Evolutionary conservation across 257 asterid species (phyloP).

Genomic region (Primulina tabacum): DNA sequence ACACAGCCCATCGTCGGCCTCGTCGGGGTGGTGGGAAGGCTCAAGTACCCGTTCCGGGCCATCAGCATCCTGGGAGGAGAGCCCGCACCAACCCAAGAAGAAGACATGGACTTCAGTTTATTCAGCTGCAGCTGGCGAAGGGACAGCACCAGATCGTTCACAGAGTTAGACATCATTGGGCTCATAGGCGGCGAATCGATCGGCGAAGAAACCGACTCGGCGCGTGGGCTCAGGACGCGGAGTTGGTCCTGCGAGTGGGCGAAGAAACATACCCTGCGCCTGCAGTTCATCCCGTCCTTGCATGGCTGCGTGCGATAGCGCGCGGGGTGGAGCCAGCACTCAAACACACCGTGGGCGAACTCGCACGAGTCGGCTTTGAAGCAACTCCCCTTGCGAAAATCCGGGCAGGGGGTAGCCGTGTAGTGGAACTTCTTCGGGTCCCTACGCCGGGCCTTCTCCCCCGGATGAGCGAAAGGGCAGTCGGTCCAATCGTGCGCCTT

Average conservation of each 20-base stretch:
- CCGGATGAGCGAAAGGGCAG: conserved; percentile 87
- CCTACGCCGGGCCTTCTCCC: conserved; percentile 87
- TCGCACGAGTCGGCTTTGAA: conserved; percentile 66
- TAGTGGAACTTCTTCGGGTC: conserved; percentile 79
- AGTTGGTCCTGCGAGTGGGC: conserved; percentile 83
- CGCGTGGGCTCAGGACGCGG: conserved; percentile 55
- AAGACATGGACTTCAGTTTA: conserved; percentile 39
- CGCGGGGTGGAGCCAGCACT: conserved; percentile 89
- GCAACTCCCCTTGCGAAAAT: conserved; percentile 65
- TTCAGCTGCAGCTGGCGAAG: conserved; percentile 40
- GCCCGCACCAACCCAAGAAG: conserved; percentile 32
- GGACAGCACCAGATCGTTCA: conserved; percentile 39
- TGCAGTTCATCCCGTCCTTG: conserved; percentile 68
- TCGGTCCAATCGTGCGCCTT: conserved; percentile 93
- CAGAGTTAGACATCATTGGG: conserved; percentile 22
- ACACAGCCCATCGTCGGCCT: conserved; percentile 33
- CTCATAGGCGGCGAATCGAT: conserved; percentile 42
- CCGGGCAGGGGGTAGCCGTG: conserved; percentile 78
- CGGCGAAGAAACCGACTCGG: conserved; percentile 34
- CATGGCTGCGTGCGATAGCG: conserved; percentile 90
- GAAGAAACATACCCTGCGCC: conserved; percentile 77
- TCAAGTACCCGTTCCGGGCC: conserved; percentile 37
- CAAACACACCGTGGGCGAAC: conserved; percentile 79
- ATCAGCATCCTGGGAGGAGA: conserved; percentile 31
- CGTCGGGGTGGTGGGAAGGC: conserved; percentile 45